These are phyloP conservation scores for Babesia ovis DNA, from an alignment of 169 alveolate species.

Conservation along the genomic window DNA sequence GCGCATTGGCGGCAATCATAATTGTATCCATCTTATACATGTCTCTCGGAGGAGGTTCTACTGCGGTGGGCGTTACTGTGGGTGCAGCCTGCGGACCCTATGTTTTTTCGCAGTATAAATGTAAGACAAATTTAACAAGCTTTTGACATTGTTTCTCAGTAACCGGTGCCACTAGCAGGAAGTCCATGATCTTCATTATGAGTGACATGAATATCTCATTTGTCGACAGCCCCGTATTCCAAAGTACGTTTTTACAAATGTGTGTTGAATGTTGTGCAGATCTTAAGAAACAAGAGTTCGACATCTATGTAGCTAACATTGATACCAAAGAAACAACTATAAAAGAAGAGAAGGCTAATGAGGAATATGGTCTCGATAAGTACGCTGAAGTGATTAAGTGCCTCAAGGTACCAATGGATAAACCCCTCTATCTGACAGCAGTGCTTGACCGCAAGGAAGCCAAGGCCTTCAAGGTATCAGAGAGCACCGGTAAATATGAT, in stretches of 20 bases:
- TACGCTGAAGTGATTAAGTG: background rate
- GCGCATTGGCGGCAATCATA: background rate
- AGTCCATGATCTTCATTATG: background rate
- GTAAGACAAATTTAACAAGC: background rate
- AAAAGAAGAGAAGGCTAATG: background rate
- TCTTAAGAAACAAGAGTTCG: background rate
- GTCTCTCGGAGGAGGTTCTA: background rate
- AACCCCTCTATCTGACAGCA: background rate
- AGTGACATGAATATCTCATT: background rate
- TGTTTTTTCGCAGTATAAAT: background rate
- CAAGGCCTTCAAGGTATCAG: background rate
- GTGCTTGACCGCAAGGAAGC: background rate
- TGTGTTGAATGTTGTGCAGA: background rate
- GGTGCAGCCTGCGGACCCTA: background rate
- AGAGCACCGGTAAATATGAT: background rate
- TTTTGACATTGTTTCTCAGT: background rate
- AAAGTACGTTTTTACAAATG: background rate
- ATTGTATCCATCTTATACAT: background rate
- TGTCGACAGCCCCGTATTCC: background rate
- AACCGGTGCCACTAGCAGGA: background rate
- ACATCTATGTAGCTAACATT: background rate
- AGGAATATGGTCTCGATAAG: slow-evolving; percentile 3
- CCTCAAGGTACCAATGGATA: background rate
- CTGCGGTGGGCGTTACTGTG: background rate
- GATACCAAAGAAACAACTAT: background rate